Percentiles rank a stretch among this genome's conserved stretches.
Evolutionary conservation across 179 eudicot species (phyloP).

Genomic region (Amaranthus tricolor): DNA sequence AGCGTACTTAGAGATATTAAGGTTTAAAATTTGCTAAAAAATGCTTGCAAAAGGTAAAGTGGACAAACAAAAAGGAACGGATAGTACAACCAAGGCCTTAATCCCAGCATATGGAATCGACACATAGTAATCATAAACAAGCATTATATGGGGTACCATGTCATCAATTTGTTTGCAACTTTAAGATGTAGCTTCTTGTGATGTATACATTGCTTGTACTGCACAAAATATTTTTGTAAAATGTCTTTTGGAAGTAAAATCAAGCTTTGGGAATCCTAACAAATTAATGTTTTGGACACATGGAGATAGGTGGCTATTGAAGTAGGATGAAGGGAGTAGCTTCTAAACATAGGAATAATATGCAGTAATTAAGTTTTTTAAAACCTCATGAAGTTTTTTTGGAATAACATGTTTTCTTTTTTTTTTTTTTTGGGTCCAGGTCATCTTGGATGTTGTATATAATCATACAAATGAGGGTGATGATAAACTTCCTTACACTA

Average conservation of each 20-base stretch:
- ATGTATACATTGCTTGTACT: neutral
- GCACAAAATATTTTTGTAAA: neutral
- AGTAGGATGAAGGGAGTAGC: neutral
- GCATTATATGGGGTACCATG: no score
- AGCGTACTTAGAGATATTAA: no score
- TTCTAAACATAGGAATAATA: neutral
- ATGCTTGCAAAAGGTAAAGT: no score
- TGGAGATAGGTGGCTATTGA: neutral
- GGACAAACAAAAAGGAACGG: no score
- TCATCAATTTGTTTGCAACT: neutral
- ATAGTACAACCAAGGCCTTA: no score
- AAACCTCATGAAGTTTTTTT: neutral
- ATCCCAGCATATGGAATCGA: no score
- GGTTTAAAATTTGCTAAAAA: no score
- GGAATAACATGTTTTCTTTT: constrained; percentile 7
- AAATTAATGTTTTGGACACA: neutral
- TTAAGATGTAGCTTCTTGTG: neutral
- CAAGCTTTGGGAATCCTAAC: neutral
- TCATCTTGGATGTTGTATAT: constrained; percentile 97
- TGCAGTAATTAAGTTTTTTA: neutral
- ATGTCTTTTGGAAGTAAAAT: neutral
- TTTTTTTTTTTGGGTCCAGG: no score
- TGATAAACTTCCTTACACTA: constrained; percentile 82
- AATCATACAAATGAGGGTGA: constrained; percentile 99
- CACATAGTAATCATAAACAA: neutral